Percentiles rank a stretch among this genome's conserved stretches.
phyloP scores from a whole-genome alignment of 1,284 basidiomycete genomes.

The Rhodotorula sp. region DNA sequence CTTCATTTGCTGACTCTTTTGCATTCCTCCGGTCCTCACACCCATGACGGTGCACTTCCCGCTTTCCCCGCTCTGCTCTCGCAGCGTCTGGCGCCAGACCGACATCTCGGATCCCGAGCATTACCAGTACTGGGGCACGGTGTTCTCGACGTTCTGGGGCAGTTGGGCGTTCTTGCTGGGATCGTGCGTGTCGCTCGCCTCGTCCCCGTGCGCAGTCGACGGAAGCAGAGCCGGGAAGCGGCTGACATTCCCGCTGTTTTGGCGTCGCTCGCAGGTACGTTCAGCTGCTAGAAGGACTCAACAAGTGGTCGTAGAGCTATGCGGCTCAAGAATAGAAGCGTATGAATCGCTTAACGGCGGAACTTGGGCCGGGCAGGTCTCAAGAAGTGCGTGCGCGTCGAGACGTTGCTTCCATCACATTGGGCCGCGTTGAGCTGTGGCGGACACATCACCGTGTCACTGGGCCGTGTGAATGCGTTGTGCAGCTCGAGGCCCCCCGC shows the following conservation, averaged over 20 bases:
- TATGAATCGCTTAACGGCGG: no score
- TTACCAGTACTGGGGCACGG: conserved; percentile 19
- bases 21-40: no score
- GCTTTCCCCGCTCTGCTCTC: no score
- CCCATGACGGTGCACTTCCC: no score
- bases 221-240: not conserved
- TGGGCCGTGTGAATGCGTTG: no score
- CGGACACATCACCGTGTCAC: no score
- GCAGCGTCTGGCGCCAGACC: conserved; percentile 21
- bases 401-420: no score
- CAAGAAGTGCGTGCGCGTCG: no score
- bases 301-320: conserved; percentile 7
- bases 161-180: conserved; percentile 35
- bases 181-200: conserved; percentile 4
- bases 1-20: not conserved
- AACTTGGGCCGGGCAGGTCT: no score
- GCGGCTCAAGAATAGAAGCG: no score
- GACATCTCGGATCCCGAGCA: not conserved
- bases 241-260: not conserved
- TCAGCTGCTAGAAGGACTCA: conserved; percentile 27
- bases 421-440: no score
- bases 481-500: no score
- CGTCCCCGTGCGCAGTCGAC: not conserved
- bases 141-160: conserved; percentile 32
- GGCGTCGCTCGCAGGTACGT: conserved; percentile 6